Conservation (phyloP, 306 rosid species). For the Inga leiocalycina region DNA sequence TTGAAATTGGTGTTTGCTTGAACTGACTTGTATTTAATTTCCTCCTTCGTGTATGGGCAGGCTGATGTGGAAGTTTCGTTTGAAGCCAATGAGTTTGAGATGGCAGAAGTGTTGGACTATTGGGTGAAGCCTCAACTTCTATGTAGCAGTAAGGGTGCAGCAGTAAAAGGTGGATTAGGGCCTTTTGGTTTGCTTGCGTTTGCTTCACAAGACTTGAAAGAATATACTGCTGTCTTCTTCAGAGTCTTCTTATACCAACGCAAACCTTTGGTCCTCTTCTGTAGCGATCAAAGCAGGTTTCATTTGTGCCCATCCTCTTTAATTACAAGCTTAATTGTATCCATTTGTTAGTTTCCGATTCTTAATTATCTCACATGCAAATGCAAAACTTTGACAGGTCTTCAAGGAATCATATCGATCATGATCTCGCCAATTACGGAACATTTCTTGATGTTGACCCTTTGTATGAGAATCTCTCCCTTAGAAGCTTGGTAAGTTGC, state of each 20-base stretch:
- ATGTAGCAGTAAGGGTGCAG: slow-evolving; percentile 59
- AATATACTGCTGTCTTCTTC: slow-evolving; percentile 70
- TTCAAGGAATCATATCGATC: slow-evolving; percentile 39
- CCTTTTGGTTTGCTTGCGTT: slow-evolving; percentile 75
- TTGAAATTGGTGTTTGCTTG: no score
- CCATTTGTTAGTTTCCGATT: no score
- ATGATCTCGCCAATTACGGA: slow-evolving; percentile 32
- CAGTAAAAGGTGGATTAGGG: slow-evolving; percentile 54
- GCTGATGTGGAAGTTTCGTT: slow-evolving; percentile 78
- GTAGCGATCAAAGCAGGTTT: slow-evolving; percentile 65
- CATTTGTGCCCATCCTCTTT: neutral
- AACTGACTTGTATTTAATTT: no score
- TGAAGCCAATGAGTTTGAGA: slow-evolving; percentile 36
- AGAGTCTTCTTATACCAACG: slow-evolving; percentile 53
- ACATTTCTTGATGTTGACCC: slow-evolving; percentile 53
- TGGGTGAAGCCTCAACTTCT: slow-evolving; percentile 61
- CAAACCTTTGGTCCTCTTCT: slow-evolving; percentile 60
- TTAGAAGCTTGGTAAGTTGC: slow-evolving; percentile 65
- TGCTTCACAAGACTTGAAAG: slow-evolving; percentile 69
- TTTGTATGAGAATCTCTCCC: slow-evolving; percentile 45
- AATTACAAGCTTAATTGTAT: no score
- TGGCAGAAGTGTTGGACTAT: slow-evolving; percentile 50
- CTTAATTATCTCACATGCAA: neutral
- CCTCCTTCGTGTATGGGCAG: slow-evolving; percentile 32
- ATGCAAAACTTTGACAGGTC: slow-evolving; percentile 39